A percentile compares a stretch with the other conserved stretches of the same genome.
These are phyloP conservation scores for Scalesia atractyloides DNA, from an alignment of 129 eudicot species.

Conservation along the genomic window DNA sequence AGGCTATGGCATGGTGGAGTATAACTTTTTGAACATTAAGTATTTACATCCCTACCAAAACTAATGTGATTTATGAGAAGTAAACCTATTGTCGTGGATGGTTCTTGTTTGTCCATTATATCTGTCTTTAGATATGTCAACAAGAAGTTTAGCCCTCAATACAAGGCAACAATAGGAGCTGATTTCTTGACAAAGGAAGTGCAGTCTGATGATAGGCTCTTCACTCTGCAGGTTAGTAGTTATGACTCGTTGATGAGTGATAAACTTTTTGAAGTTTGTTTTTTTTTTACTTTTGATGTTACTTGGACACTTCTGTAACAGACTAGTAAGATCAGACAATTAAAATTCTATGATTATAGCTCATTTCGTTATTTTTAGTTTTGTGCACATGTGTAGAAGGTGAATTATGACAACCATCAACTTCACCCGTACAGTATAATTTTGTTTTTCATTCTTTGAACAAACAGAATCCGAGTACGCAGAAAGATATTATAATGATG, in stretches of 20 bases:
- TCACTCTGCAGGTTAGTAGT: constrained; percentile 84
- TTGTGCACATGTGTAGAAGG: neutral
- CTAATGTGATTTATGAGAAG: neutral
- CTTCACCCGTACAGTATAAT: neutral
- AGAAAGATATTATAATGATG: neutral
- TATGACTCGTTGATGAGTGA: neutral
- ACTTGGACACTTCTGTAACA: neutral
- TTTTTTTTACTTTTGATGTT: neutral
- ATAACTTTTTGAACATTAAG: neutral
- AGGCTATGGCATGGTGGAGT: neutral
- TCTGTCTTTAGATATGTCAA: constrained; percentile 70
- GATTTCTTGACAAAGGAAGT: constrained; percentile 99
- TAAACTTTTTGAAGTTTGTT: neutral
- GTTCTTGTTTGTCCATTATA: constrained; percentile 46
- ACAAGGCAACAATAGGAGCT: constrained; percentile 98
- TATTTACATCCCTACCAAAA: no score
- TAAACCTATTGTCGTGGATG: constrained; percentile 3
- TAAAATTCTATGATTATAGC: neutral
- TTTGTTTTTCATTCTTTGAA: neutral
- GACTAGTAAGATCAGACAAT: neutral
- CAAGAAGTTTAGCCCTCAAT: constrained; percentile 95
- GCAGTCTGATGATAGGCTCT: constrained; percentile 94
- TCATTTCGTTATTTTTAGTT: neutral
- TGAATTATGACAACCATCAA: neutral
- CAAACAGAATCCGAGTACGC: neutral